Evolutionary conservation across 768 basidiomycete genomes (phyloP), one percentile per base, ranked within the genome.

Genomic region (Mycena rebaudengoi): DNA sequence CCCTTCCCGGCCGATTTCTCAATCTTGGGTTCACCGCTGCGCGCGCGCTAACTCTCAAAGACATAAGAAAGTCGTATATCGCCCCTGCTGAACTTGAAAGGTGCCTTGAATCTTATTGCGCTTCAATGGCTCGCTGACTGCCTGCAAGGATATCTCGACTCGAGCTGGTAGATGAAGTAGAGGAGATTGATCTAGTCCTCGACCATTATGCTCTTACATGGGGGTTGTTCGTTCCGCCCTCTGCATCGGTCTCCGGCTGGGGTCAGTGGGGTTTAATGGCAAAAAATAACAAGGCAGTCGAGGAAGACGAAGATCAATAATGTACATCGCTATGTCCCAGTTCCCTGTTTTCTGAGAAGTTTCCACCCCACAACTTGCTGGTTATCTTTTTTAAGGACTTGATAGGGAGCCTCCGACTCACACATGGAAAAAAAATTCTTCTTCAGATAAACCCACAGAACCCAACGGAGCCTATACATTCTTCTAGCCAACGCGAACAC

Each of bases 111-210:
- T n/a, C 10, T 33, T 41, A 29, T 26, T 41, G 37, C 53, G 37
- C 25, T 46, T 30, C 29, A 52, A 28, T 25, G 54, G 57, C 51
- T 20, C 4, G 20, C 44, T 40, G 26, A 50, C 35, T 39, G 50
- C 56, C 8, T 28, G 25, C 6, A 1, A 95, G 95, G 69, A 90
- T 96, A 70, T 85, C 91, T 0, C 80, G 78, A 58, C 82, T 98
- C 16, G 97, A 99, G 73, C 83, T 93, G 76, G 83, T 99, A 5
- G 97, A 99, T 72, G 96, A 99, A 76, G 82, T 95, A 10, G 97
- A 99, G 75, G 97, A 99, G 76, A 83, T 99, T 20, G 91, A 96
- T 60, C 84, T 99, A 5, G 92, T 99, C 1, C 79, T 98, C 29
- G 83, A 83, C 2, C 96, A 99, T 73, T 99, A 99, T 75, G 94